Percentiles rank a stretch among this genome's conserved stretches.
phyloP scores from a whole-genome alignment of 805 yeast species.

The Millerozyma miso region DNA sequence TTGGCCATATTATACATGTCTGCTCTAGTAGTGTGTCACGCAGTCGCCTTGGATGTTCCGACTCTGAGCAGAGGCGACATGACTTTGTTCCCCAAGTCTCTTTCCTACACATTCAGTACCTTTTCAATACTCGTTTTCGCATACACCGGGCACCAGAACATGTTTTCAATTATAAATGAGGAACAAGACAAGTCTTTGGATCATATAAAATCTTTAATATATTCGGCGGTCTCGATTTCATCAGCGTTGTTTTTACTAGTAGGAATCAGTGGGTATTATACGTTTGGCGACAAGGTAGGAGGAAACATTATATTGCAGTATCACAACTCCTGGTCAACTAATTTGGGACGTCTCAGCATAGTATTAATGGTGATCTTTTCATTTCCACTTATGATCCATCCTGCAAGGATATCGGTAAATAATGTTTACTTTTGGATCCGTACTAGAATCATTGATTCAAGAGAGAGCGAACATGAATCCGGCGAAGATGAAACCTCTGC shows the following conservation, averaged over 20 bases:
- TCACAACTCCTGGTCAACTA: constrained; percentile 59
- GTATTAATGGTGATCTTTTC: constrained; percentile 76
- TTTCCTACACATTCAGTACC: constrained; percentile 51
- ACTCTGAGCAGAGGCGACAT: constrained; percentile 23
- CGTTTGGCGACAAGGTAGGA: constrained; percentile 75
- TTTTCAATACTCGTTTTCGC: constrained; percentile 94
- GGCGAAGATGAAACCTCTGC: constrained; percentile 2
- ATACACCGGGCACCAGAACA: constrained; percentile 93
- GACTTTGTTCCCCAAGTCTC: constrained; percentile 37
- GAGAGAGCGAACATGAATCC: constrained; percentile 1
- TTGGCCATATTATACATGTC: constrained; percentile 76
- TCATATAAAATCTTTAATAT: constrained; percentile 37
- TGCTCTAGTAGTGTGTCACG: constrained; percentile 70
- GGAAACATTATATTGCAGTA: constrained; percentile 82
- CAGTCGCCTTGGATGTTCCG: constrained; percentile 51
- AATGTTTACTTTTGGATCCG: constrained; percentile 58
- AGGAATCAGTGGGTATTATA: constrained; percentile 78
- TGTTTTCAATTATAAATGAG: constrained; percentile 86
- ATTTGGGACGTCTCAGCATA: constrained; percentile 76
- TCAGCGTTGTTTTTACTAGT: constrained; percentile 60
- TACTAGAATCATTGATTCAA: constrained; percentile 8
- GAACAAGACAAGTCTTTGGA: constrained; percentile 50
- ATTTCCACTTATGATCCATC: constrained; percentile 89
- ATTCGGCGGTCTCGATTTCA: constrained; percentile 56
- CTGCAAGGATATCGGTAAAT: constrained; percentile 77